Base-by-base conservation (phyloP, 306 rosid species). In the Cercis canadensis region DNA sequence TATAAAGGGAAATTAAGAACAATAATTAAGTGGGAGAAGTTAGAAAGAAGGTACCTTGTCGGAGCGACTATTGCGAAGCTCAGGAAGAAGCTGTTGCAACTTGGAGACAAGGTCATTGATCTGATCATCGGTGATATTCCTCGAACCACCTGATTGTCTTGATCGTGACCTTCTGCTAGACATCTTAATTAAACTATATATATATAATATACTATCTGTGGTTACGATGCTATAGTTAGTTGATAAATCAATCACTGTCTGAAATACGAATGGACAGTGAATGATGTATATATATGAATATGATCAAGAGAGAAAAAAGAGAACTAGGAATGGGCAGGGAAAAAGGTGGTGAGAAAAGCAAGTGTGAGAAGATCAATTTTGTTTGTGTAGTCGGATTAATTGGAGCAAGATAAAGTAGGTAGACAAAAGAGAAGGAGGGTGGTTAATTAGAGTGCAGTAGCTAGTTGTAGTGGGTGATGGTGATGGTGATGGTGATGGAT, bases 51-150 rank as follows among this genome's bases (percentile, higher is more conserved):
- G 16, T 51, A 91, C 99, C 99, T 85, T 95, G 82, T 91, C 99
- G 10, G 99, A 89, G 31, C 72, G 84, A 41, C 84, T 69, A 13
- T 86, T 73, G 4, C 96, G 96, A 85, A 95, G 89, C 89, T 95
- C 97, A 2, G 99, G 97, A 57, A 95, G 95, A 75, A 95, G 96
- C 44, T 91, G 97, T 33, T 91, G 97, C 82, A 95, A 79, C 84
- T 91, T 95, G 65, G 97, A 83, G 64, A 91, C 97, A 14, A 91
- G 99, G 68, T 95, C 99, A 58, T 86, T 79, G 81, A 95, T 95
- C 87, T 95, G 99, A 75, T 91, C 97, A n/a, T 95, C 99, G 0
- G 87, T 81, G 79, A 95, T 83, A 70, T 58, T 95, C 65, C 96
- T 89, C 14, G 99, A 85, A 32, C 83, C 75, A 62, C 85, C 71